phyloP scores from a whole-genome alignment of 768 basidiomycete genomes.

The Pluteus cervinus region DNA sequence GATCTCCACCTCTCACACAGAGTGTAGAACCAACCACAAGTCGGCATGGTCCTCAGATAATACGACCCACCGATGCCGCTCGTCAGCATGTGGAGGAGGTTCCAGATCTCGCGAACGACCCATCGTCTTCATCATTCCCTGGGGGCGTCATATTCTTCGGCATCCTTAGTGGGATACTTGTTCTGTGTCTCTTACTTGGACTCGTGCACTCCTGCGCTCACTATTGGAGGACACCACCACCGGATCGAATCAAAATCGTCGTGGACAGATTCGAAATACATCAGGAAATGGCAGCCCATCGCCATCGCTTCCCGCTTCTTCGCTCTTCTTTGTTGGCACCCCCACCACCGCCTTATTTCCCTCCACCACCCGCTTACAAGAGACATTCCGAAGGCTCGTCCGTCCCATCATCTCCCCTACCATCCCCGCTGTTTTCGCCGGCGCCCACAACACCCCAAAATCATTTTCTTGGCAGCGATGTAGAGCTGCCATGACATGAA shows the following conservation, averaged over 20 bases:
- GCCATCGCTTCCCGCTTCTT: slow-evolving; percentile 24
- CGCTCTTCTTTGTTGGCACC: slow-evolving; percentile 24
- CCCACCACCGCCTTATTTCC: slow-evolving; percentile 48
- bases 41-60: too few species aligned
- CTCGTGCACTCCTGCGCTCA: slow-evolving; percentile 35
- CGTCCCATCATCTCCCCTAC: neutral
- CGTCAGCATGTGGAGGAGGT: too few species aligned
- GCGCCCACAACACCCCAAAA: too few species aligned
- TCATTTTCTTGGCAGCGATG: too few species aligned
- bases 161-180: slow-evolving; percentile 36
- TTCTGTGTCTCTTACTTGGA: slow-evolving; percentile 25
- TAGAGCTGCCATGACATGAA: too few species aligned
- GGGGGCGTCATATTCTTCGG: slow-evolving; percentile 39
- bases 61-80: too few species aligned
- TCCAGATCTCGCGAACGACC: too few species aligned
- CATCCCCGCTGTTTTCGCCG: too few species aligned
- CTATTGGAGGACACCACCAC: slow-evolving; percentile 38
- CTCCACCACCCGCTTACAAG: slow-evolving; percentile 43
- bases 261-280: slow-evolving; percentile 41
- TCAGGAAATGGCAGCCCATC: slow-evolving; percentile 43
- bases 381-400: slow-evolving; percentile 2
- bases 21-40: too few species aligned
- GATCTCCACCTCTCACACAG: too few species aligned
- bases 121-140: too few species aligned
- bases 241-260: slow-evolving; percentile 36